A percentile compares a stretch with the other conserved stretches of the same genome.
Evolutionary conservation across 108 stramenopile genomes (phyloP).

Genomic region (Cafeteria roenbergensis): DNA sequence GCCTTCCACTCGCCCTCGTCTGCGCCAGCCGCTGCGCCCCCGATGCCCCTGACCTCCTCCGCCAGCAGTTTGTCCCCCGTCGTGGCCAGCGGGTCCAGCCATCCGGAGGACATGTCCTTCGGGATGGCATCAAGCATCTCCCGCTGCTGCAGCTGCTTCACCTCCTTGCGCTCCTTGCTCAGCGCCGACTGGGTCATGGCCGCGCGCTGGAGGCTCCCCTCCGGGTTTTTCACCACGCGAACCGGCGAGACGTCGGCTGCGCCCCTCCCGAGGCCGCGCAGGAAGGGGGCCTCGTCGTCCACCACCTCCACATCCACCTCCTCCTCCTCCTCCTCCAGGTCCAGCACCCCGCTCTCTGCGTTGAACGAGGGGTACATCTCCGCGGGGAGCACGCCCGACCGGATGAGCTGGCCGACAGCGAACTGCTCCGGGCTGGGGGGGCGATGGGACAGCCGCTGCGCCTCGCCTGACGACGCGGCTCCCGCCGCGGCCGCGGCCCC

Average conservation of each 20-base stretch:
- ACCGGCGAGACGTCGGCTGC: conserved; percentile 60
- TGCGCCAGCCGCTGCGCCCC: conserved; percentile 39
- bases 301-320: conserved; percentile 81
- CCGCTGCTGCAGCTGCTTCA: conserved; percentile 84
- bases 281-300: conserved; percentile 85
- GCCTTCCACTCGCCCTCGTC: conserved; percentile 94
- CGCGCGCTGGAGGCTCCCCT: conserved; percentile 85
- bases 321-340: conserved; percentile 84
- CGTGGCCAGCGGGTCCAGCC: conserved; percentile 95
- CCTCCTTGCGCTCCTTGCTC: conserved; percentile 86
- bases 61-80: conserved; percentile 91
- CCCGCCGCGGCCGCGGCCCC: conserved; percentile 9
- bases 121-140: conserved; percentile 89
- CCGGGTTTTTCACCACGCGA: conserved; percentile 90
- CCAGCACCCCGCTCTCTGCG: conserved; percentile 62
- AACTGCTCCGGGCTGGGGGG: conserved; percentile 81
- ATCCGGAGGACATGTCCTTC: conserved; percentile 86
- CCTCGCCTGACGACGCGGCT: conserved; percentile 7
- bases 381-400: conserved; percentile 82
- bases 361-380: conserved; percentile 91
- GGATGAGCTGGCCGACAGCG: conserved; percentile 84
- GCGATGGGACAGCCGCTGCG: conserved; percentile 52
- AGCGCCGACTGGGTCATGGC: conserved; percentile 79
- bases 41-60: conserved; percentile 77
- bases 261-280: conserved; percentile 62